Conservation (phyloP, 2,329 filamentous ascomycete genomes). For the Monosporascus sp. region DNA sequence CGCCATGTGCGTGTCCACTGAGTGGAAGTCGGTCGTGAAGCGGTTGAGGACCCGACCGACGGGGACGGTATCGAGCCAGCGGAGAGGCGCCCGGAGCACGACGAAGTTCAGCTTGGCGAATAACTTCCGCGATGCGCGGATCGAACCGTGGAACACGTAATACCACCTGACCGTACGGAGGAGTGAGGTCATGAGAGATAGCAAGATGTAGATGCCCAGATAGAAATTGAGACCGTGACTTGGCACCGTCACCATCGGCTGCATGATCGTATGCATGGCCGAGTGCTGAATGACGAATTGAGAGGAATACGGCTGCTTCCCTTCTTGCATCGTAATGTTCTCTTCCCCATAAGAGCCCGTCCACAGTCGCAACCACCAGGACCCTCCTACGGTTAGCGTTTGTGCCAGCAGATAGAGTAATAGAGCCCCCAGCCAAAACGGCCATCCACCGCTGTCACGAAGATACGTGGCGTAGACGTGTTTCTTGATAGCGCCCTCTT, state of each 20-base stretch:
- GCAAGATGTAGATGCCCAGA: conserved; percentile 58
- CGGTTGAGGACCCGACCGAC: conserved; percentile 72
- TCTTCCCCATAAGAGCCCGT: conserved; percentile 40
- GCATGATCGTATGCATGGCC: conserved; percentile 33
- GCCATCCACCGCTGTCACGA: conserved; percentile 56
- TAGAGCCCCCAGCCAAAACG: conserved; percentile 53
- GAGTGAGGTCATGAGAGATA: conserved; percentile 52
- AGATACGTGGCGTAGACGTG: conserved; percentile 65
- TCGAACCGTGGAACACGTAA: conserved; percentile 58
- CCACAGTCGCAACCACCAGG: conserved; percentile 63
- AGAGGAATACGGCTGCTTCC: conserved; percentile 34
- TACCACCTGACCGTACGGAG: conserved; percentile 59
- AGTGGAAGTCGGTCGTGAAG: conserved; percentile 72
- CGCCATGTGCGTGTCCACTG: conserved; percentile 63
- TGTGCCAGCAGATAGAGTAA: conserved; percentile 51
- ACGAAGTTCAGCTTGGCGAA: conserved; percentile 63
- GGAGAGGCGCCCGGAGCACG: conserved; percentile 65
- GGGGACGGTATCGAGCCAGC: conserved; percentile 76
- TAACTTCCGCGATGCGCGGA: conserved; percentile 62
- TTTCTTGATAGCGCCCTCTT: conserved; percentile 62
- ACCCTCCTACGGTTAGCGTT: conserved; percentile 48
- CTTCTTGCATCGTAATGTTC: conserved; percentile 12
- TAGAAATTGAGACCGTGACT: conserved; percentile 53
- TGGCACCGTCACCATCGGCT: conserved; percentile 18
- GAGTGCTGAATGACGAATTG: conserved; percentile 42